Base-by-base conservation (phyloP, 2,329 filamentous ascomycete genomes). In the Biscogniauxia sp. region DNA sequence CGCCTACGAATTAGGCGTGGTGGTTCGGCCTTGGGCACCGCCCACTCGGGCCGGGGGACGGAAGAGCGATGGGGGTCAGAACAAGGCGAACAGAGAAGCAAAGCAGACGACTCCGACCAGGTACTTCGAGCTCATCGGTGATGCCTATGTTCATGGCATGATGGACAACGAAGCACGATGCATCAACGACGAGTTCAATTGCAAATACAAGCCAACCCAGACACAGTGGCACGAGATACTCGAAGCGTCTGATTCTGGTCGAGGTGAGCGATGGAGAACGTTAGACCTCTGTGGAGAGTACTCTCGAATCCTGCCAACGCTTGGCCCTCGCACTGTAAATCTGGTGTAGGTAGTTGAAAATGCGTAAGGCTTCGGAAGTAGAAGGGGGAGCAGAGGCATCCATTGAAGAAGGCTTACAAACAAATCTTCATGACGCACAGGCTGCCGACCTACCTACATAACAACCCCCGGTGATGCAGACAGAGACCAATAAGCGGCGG, bases 71-170 rank as follows among this genome's bases (percentile, higher is more conserved):
- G 32, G 41, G 50, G 28, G 52, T 9, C 20, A 23, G n/a, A 17
- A 51, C 19, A 15, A 52, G 9, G 25, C 51, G 1, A 8, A 20
- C 20, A 7, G 11, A 3, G 59, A 60, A 19, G 32, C 11, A 45
- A 32, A 7, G 50, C 17, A 5, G 26, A 55, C 28, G 7, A 32
- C 28, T 32, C 28, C 28, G 6, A 20, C 54, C 11, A 52, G 55
- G 15, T 68, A 65, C 23, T 64, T 63, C 26, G 68, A 70, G 55
- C 58, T 70, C 0, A 59, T 70, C 9, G 68, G 68, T 2, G 68
- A 70, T 19, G 61, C 64, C 0, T 70, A 69, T 28, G 60, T 68
- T 13, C 67, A 69, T 41, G 68, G 68, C 11, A 68, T 69, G 64
- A 70, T 64, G 66, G 54, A 56, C 26, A 69, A 69, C 20, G 66